Evolutionary conservation across 2,329 filamentous ascomycete genomes (phyloP), one percentile per base, ranked within the genome.

Genomic region (Didymella segeticola): DNA sequence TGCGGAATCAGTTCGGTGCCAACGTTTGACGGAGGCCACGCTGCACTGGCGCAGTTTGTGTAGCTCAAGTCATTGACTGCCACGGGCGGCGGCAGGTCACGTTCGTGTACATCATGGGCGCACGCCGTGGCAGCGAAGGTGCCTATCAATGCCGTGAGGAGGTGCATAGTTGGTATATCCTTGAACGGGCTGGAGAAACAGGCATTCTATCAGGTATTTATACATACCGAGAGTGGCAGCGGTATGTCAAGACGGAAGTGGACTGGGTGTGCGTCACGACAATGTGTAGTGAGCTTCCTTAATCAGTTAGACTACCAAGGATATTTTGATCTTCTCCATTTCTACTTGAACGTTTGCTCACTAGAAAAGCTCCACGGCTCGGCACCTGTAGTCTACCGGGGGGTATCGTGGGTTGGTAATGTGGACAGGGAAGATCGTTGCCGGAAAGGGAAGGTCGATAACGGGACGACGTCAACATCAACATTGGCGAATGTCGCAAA

Each of bases 11-110:
- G 63, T 25, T 72, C 68, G 20, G 61, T 51, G 2, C 75, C 75
- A 11, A 78, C 63, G 1, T 70, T 68, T 4, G 71, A 72, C 0
- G 74, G 73, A 17, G 78, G 78, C 78, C 78, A 80, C 62, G 68
- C 69, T 50, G 74, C 70, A 27, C 67, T 69, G 8, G 68, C 68
- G 46, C 71, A 74, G 23, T 63, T 56, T 15, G 68, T 68, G 34
- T 73, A 75, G 41, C 62, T 67, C 36, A 61, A 57, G n/a, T 63
- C 64, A 42, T 74, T 73, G 39, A 63, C 57, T 14, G 71, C 71
- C 31, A 73, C 58, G 14, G 67, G 62, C 6, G 58, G 58, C 11
- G 69, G 65, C 14, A 73, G 47, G 11, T 67, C 63, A 34, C 66
- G 63, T 5, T 66, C 63, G 22, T 67, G 61, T 30, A 68, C 29